phyloP scores from a whole-genome alignment of 805 yeast genomes.

The Saturnispora saitoi region DNA sequence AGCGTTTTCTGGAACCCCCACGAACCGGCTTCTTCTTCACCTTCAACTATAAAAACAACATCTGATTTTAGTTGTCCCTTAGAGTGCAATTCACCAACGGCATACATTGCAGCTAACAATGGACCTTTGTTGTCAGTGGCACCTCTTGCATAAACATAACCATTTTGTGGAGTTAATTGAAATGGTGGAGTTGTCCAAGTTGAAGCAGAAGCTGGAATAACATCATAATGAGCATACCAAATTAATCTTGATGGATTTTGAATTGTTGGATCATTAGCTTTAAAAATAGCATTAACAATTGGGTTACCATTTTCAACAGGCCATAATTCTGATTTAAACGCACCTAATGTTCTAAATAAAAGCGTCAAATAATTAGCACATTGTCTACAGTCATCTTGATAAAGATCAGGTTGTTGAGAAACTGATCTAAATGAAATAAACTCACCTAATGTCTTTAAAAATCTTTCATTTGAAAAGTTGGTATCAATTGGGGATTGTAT shows the following conservation, averaged over 20 bases:
- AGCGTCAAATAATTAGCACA: constrained; percentile 72
- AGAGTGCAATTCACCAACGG: constrained; percentile 65
- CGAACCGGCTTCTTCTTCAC: constrained; percentile 94
- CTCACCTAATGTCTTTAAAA: constrained; percentile 53
- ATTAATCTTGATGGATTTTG: constrained; percentile 38
- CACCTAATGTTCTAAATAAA: constrained; percentile 61
- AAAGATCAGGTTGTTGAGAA: constrained; percentile 59
- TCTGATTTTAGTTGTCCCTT: constrained; percentile 51
- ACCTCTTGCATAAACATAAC: constrained; percentile 86
- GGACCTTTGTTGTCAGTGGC: constrained; percentile 96
- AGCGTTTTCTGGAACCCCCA: constrained; percentile 72
- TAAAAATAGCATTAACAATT: constrained; percentile 68
- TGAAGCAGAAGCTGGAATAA: constrained; percentile 64
- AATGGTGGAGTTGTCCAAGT: constrained; percentile 79
- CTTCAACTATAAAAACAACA: constrained; percentile 79
- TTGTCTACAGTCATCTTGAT: constrained; percentile 70
- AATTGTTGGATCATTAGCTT: constrained; percentile 30
- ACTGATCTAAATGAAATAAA: constrained; percentile 69
- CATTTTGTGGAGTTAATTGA: constrained; percentile 64
- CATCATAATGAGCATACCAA: constrained; percentile 97
- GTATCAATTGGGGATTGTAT: background rate
- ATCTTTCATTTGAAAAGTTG: constrained; percentile 34
- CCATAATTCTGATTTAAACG: constrained; percentile 52
- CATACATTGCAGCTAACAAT: constrained; percentile 72
- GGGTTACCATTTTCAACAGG: constrained; percentile 81